Evolutionary conservation across 2,329 filamentous ascomycete species (phyloP), one percentile per base, ranked within the genome.

Genomic region (Erysiphe pulchra): DNA sequence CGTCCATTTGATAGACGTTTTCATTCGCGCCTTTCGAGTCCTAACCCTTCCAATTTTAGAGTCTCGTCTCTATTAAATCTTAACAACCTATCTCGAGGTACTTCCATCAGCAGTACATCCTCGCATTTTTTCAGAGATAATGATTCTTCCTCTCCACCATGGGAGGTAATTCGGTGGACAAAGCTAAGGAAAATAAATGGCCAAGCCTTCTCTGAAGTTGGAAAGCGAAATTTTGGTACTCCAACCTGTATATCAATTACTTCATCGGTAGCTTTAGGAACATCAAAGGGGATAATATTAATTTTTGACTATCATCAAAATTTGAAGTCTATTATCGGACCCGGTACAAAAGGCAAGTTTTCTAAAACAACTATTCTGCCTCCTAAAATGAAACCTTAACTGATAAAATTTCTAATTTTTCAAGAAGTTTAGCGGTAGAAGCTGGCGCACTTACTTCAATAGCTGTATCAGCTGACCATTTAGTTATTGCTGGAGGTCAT

Each of bases 281-380:
- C 92, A 0, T 82, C 84, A 3, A 95, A 93, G 61, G 90, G 92
- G 46, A 77, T 94, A 60, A 80, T 95, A 47, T 66, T 98, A 57
- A 76, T 95, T 48, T 98, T 98, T 64, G 92, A 98, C 64, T 95
- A 94, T 61, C 84, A 92, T 59, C 90, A 98, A 62, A 90, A 81
- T 53, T 65, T 95, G 47, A 94, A 92, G 62, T 78, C 81, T 54
- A 92, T 95, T 47, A 84, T 98, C 51, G 90, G 90, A 2, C 80
- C 82, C 31, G 86, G 87, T 32, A 93, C 86, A 0, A 93, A 90
- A 69, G 80, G 81, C 81, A 62, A 53, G 67, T 47, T 37, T 17
- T 20, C 11, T 13, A 18, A 33, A 40, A 2, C 12, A 14, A 34
- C 7, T 32, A 8, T n/a, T 34, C 5, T 34, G 1, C 1, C n/a